Evolutionary conservation across 2,329 filamentous ascomycete species (phyloP).

Genomic region (Escovopsis sp.): DNA sequence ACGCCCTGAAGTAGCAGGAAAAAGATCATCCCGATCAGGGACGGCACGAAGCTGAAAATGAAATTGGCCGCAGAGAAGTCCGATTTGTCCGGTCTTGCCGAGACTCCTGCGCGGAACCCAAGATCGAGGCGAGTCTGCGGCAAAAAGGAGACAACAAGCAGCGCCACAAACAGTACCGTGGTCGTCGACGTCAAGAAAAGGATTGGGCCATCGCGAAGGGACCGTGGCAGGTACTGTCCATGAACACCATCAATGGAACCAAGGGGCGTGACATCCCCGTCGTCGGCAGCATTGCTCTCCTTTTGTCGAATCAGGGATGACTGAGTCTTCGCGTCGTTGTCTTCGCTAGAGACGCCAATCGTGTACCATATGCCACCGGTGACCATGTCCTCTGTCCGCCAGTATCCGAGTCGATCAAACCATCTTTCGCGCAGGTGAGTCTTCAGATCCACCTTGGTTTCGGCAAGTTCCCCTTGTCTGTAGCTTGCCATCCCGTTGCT

Average conservation of each 20-base stretch:
- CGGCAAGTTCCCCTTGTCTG: conserved; percentile 46
- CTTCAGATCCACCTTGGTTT: conserved; percentile 35
- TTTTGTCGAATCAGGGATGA: conserved; percentile 14
- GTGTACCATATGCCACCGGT: conserved; percentile 61
- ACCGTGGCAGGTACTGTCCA: conserved; percentile 63
- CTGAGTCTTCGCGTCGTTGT: conserved; percentile 10
- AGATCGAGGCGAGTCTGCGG: conserved; percentile 46
- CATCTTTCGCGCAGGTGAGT: conserved; percentile 39
- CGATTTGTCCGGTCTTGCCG: conserved; percentile 39
- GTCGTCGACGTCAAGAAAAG: conserved; percentile 48
- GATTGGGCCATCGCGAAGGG: conserved; percentile 52
- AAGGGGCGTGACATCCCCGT: conserved; percentile 11
- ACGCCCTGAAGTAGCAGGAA: conserved; percentile 54
- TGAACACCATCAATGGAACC: conserved; percentile 12
- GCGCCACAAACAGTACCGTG: conserved; percentile 48
- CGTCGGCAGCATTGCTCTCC: conserved; percentile 17
- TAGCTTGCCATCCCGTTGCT: conserved; percentile 69
- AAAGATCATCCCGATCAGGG: conserved; percentile 49
- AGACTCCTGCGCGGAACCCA: conserved; percentile 59
- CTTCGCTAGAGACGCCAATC: conserved; percentile 40
- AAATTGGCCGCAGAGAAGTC: conserved; percentile 84
- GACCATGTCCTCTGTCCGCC: conserved; percentile 52
- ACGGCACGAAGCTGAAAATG: conserved; percentile 64
- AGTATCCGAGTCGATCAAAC: conserved; percentile 70
- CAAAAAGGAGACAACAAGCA: conserved; percentile 68